These are phyloP conservation scores for Herpetomonas samuelpessoai DNA, from an alignment of 208 protist species.

Conservation along the genomic window DNA sequence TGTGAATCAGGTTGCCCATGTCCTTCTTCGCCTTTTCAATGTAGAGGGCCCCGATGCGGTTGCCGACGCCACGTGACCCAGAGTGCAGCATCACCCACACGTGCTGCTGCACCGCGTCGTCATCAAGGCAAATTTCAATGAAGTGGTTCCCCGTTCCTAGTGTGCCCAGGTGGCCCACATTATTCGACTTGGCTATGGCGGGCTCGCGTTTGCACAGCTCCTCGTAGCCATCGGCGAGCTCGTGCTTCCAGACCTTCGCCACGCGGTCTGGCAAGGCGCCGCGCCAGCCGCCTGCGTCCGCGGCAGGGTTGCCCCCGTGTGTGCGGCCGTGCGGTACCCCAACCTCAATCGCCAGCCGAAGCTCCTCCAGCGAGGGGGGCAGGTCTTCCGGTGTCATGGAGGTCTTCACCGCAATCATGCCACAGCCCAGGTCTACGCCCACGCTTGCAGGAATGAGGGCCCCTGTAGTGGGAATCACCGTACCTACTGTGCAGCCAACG, in stretches of 20 bases:
- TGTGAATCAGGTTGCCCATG: slow-evolving; percentile 46
- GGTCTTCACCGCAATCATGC: slow-evolving; percentile 84
- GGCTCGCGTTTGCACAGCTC: slow-evolving; percentile 52
- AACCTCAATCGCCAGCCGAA: slow-evolving; percentile 76
- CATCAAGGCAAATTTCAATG: slow-evolving; percentile 87
- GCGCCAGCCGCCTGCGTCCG: slow-evolving; percentile 76
- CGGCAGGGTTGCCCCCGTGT: slow-evolving; percentile 43
- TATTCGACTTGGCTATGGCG: slow-evolving; percentile 55
- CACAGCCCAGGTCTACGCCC: slow-evolving; percentile 90
- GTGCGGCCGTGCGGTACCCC: slow-evolving; percentile 79
- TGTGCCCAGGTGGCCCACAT: slow-evolving; percentile 84
- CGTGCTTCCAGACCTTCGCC: slow-evolving; percentile 44
- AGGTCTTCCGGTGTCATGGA: slow-evolving; percentile 66
- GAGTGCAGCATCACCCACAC: slow-evolving; percentile 93
- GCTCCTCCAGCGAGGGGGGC: slow-evolving; percentile 41
- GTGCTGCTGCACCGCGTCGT: slow-evolving; percentile 23
- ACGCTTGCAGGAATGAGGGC: slow-evolving; percentile 87
- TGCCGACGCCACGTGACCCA: slow-evolving; percentile 87
- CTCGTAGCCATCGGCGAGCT: slow-evolving; percentile 62
- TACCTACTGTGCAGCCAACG: slow-evolving; percentile 79
- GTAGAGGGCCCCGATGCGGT: slow-evolving; percentile 79
- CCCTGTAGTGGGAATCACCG: slow-evolving; percentile 76
- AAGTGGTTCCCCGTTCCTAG: slow-evolving; percentile 91
- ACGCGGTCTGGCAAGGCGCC: slow-evolving; percentile 38
- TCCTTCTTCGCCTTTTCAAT: slow-evolving; percentile 84